Evolutionary conservation across 1,284 basidiomycete species (phyloP).

Genomic region (Trametes pubescens): DNA sequence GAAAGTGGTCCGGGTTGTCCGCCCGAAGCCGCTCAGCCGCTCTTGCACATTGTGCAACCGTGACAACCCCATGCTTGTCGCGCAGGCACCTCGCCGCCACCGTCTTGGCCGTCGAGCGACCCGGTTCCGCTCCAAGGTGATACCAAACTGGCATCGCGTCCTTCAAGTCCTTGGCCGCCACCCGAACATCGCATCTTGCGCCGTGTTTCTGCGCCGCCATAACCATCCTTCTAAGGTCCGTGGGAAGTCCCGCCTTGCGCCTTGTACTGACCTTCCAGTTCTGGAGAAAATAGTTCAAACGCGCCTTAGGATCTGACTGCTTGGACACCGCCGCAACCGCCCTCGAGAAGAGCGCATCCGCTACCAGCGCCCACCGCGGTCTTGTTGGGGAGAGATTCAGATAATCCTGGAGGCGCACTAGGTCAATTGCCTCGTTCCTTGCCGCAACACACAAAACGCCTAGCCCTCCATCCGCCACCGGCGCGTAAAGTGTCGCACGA

Average conservation of each 20-base stretch:
- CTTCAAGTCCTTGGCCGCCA: background rate
- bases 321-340: background rate
- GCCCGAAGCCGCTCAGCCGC: background rate
- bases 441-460: background rate
- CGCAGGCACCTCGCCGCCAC: background rate
- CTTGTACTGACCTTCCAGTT: background rate
- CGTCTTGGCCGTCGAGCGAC: background rate
- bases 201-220: background rate
- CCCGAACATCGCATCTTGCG: background rate
- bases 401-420: slow-evolving; percentile 33
- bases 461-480: background rate
- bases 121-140: background rate
- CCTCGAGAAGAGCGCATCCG: slow-evolving; percentile 25
- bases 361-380: slow-evolving; percentile 34
- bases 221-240: background rate
- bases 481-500: background rate
- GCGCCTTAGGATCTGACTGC: background rate
- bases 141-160: background rate
- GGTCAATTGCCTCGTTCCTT: slow-evolving; percentile 27
- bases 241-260: background rate
- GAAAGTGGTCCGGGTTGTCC: background rate
- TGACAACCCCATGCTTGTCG: background rate
- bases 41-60: background rate
- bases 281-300: background rate
- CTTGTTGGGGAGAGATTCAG: slow-evolving; percentile 12